Conservation (phyloP, 805 yeast genomes). For the Hanseniaspora guilliermondii region DNA sequence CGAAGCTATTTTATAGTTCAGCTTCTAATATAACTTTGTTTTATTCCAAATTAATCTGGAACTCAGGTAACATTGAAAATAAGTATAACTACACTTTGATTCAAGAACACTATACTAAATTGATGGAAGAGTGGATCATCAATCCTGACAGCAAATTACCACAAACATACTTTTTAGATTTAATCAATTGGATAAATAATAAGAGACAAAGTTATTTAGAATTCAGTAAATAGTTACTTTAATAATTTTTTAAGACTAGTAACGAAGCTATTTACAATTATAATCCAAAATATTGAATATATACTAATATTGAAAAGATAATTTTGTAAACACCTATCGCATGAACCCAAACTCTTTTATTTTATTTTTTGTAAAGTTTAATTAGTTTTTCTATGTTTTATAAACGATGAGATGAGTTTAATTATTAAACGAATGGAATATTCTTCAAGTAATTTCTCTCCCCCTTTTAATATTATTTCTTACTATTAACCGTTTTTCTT, state of each 20-base stretch:
- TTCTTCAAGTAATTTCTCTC: too few relatives aligned
- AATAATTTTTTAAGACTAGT: neutral
- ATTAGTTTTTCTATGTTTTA: neutral
- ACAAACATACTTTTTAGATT: slow-evolving; percentile 55
- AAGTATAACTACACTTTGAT: slow-evolving; percentile 30
- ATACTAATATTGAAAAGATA: too few relatives aligned
- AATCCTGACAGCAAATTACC: slow-evolving; percentile 36
- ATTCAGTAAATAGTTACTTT: neutral
- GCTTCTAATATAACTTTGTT: slow-evolving; percentile 42
- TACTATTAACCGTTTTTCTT: too few relatives aligned
- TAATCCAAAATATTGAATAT: too few relatives aligned
- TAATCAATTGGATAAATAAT: slow-evolving; percentile 66
- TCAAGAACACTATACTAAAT: slow-evolving; percentile 41
- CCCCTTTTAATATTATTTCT: too few relatives aligned
- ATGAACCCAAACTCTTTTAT: neutral
- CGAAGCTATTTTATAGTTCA: slow-evolving; percentile 40
- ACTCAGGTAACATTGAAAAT: slow-evolving; percentile 23
- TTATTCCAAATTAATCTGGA: slow-evolving; percentile 40
- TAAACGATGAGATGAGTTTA: neutral
- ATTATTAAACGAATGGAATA: neutral
- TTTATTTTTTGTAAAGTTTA: neutral
- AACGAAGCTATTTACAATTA: too few relatives aligned
- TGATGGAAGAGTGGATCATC: slow-evolving; percentile 51
- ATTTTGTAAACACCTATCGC: too few relatives aligned
- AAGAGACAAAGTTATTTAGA: slow-evolving; percentile 25